Evolutionary conservation across 192 early-diverging fungal genomes (phyloP).

Genomic region (Linnemannia exigua): DNA sequence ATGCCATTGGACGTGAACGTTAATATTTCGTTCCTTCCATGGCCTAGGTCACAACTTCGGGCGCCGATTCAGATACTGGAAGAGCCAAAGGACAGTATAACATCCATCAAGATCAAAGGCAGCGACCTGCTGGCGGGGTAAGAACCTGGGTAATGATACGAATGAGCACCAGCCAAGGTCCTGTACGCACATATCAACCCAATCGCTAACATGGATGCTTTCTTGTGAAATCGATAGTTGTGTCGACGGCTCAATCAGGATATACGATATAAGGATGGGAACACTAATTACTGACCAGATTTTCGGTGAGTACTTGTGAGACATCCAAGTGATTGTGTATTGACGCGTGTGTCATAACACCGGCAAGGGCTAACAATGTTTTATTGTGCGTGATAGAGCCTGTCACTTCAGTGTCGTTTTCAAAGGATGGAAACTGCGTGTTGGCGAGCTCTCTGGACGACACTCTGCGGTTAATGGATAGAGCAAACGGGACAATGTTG

Average conservation of each 20-base stretch:
- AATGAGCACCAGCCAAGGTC: not conserved
- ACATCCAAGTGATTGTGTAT: not conserved
- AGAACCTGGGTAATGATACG: not conserved
- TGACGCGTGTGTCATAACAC: not conserved
- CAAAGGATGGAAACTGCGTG: constrained; percentile 80
- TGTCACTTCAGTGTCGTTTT: constrained; percentile 79
- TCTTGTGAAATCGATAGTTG: constrained; percentile 58
- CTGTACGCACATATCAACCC: not conserved
- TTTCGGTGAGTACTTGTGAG: constrained; percentile 62
- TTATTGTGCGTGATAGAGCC: constrained; percentile 65
- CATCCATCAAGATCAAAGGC: constrained; percentile 78
- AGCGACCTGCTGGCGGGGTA: constrained; percentile 84
- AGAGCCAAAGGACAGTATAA: constrained; percentile 90
- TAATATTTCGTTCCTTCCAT: not conserved
- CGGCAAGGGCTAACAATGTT: not conserved
- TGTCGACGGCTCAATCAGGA: constrained; percentile 87
- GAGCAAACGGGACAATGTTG: constrained; percentile 76
- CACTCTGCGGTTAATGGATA: constrained; percentile 90
- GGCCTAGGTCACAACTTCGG: constrained; percentile 64
- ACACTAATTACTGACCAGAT: constrained; percentile 77
- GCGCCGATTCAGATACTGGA: constrained; percentile 86
- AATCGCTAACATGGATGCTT: not conserved
- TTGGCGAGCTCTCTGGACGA: constrained; percentile 82
- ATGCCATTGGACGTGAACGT: too few relatives aligned
- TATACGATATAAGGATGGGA: constrained; percentile 90